Conservation (phyloP, 345 rosid species). For the Pugionium dolabratum region DNA sequence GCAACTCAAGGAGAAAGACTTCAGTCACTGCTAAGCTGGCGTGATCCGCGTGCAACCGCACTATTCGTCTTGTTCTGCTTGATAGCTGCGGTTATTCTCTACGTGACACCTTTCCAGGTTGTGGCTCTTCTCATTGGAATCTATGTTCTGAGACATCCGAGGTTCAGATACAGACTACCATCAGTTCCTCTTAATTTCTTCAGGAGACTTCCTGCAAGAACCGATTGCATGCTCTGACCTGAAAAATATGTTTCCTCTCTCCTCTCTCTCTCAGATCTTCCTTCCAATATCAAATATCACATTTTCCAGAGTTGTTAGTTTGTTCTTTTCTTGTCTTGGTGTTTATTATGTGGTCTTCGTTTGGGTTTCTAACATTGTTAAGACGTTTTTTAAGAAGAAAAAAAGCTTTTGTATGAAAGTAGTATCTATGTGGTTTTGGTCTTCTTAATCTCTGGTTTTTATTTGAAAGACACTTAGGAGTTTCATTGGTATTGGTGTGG, state of each 20-base stretch:
- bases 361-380: too few species aligned
- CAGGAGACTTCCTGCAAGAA: constrained; percentile 89
- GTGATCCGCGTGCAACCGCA: constrained; percentile 88
- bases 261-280: neutral
- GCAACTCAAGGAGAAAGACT: constrained; percentile 96
- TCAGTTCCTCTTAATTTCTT: constrained; percentile 92
- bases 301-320: too few species aligned
- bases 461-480: too few species aligned
- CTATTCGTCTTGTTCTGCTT: constrained; percentile 81
- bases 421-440: too few species aligned
- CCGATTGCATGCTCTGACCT: constrained; percentile 80
- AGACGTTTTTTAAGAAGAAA: too few species aligned
- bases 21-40: constrained; percentile 88
- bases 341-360: too few species aligned
- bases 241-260: neutral
- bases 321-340: too few species aligned
- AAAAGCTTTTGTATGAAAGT: too few species aligned
- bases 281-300: neutral
- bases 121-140: constrained; percentile 69
- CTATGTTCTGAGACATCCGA: constrained; percentile 83
- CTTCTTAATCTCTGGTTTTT: too few species aligned
- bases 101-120: constrained; percentile 89
- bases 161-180: constrained; percentile 86
- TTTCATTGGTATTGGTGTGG: too few species aligned
- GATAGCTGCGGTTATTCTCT: constrained; percentile 73